Evolutionary conservation across 2,329 filamentous ascomycete genomes (phyloP).

Genomic region (Epichloe typhina): DNA sequence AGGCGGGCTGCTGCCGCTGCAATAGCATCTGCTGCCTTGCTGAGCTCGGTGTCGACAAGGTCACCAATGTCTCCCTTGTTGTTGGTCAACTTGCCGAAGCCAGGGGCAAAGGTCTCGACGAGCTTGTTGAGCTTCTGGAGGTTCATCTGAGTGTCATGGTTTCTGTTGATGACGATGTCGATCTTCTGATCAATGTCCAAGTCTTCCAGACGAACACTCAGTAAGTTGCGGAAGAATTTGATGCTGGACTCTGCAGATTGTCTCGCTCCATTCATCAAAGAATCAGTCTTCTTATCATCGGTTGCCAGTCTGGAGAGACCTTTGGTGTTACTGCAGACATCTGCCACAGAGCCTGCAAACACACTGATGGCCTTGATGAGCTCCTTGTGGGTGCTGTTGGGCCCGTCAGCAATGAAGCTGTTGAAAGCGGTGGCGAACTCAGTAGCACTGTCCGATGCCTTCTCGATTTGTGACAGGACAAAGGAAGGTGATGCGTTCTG

Average conservation of each 20-base stretch:
- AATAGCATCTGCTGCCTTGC: slow-evolving; percentile 89
- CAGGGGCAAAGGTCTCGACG: slow-evolving; percentile 82
- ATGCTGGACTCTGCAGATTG: slow-evolving; percentile 78
- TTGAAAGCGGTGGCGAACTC: slow-evolving; percentile 98
- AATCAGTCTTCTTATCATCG: slow-evolving; percentile 87
- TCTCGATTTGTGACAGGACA: slow-evolving; percentile 93
- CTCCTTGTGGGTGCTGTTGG: slow-evolving; percentile 76
- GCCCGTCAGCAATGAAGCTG: slow-evolving; percentile 94
- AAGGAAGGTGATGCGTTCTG: slow-evolving; percentile 93
- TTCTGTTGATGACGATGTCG: slow-evolving; percentile 94
- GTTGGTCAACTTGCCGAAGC: slow-evolving; percentile 65
- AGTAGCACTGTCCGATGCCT: slow-evolving; percentile 84
- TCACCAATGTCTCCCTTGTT: slow-evolving; percentile 82
- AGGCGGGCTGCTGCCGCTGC: slow-evolving; percentile 81
- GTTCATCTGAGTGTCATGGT: slow-evolving; percentile 89
- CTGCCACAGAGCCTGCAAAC: slow-evolving; percentile 80
- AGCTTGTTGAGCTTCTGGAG: slow-evolving; percentile 88
- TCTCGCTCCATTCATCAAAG: slow-evolving; percentile 69
- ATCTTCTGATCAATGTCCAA: slow-evolving; percentile 87
- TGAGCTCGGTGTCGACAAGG: slow-evolving; percentile 81
- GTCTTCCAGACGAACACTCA: slow-evolving; percentile 86
- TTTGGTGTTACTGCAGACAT: slow-evolving; percentile 94
- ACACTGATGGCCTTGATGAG: slow-evolving; percentile 87
- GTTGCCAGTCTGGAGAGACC: slow-evolving; percentile 85
- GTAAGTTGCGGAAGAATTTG: slow-evolving; percentile 86